Base-by-base conservation (phyloP, 208 protist species). In the Crithidia bombi region DNA sequence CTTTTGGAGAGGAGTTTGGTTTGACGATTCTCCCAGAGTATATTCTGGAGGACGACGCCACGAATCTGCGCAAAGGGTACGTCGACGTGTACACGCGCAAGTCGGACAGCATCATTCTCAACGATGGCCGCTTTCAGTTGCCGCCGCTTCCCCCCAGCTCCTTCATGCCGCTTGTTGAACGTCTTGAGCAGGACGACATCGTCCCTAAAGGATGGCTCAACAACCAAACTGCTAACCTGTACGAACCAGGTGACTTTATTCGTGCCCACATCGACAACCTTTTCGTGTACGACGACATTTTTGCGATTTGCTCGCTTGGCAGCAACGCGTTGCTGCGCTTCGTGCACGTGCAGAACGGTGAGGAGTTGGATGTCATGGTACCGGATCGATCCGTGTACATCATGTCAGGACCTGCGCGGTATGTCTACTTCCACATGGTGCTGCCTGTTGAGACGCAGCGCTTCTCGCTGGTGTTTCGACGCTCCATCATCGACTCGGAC, bases 391-490 rank as follows among this genome's bases (percentile, higher is more conserved):
- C 85, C 59, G 57, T 96, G 15, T 96, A 96, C 77, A 86, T 96
- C 68, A 84, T 96, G 80, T 93, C 86, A 2, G 91, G 91, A 3
- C 91, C 91, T 19, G 83, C 91, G 26, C 79, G 91, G 10, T 96
- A 94, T 68, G 85, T 96, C 6, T 96, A 96, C 65, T 94, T 96
- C 65, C 91, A 96, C 79, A 96, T 96, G 91, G 84, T 96, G 36
- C 77, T 94, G 17, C 91, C 91, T 17, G 84, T 94, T 5, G 88
- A 96, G 65, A 76, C 79, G 25, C 91, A 93, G 79, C 88, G 91
- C 19, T 91, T 94, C 62, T 92, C 85, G 36, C 84, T 96, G 30
- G 91, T 96, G 35, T 89, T 96, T 54, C 85, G 91, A 3, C 76
- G 89, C 44, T 94, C 89, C 41, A 96, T 96, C 79, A 75, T 96